Percentiles rank a stretch among this genome's conserved stretches.
Conservation (phyloP, 352 stramenopile genomes). For the Aphanomyces stellatus region DNA sequence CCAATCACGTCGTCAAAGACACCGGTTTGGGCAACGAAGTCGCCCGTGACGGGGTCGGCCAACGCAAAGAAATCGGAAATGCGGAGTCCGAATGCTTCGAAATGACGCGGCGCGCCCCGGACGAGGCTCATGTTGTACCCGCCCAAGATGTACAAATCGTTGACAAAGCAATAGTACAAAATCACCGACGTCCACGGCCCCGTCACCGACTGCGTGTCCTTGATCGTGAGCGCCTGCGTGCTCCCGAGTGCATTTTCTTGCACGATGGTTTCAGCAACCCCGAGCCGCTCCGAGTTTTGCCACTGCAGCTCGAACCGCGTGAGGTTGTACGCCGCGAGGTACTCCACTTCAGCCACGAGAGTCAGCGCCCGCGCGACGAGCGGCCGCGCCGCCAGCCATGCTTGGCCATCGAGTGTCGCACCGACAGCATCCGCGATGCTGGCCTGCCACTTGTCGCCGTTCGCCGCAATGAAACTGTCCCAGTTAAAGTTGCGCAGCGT, state of each 20-base stretch:
- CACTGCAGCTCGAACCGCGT: neutral
- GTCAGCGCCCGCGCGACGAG: too few relatives aligned
- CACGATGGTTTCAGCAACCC: neutral
- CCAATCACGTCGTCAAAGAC: neutral
- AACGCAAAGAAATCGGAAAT: neutral
- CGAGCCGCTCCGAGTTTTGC: neutral
- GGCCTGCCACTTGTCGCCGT: too few relatives aligned
- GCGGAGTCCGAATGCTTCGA: neutral
- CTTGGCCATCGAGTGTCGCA: too few relatives aligned
- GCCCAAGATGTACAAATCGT: neutral
- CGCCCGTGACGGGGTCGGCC: neutral
- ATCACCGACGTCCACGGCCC: neutral
- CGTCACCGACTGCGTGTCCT: neutral
- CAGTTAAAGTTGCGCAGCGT: too few relatives aligned
- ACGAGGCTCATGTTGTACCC: neutral
- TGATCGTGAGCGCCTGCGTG: neutral
- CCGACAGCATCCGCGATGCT: too few relatives aligned
- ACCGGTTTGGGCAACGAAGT: neutral
- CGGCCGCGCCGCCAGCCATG: too few relatives aligned
- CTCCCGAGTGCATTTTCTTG: neutral
- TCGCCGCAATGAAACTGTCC: too few relatives aligned
- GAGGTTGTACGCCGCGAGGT: too few relatives aligned
- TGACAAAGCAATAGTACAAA: neutral
- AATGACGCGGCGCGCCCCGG: too few relatives aligned
- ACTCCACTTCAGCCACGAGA: neutral